A percentile compares a stretch with the other conserved stretches of the same genome.
Evolutionary conservation across 2,329 filamentous ascomycete genomes (phyloP).

Genomic region (Aotearoamyces nothofagi): DNA sequence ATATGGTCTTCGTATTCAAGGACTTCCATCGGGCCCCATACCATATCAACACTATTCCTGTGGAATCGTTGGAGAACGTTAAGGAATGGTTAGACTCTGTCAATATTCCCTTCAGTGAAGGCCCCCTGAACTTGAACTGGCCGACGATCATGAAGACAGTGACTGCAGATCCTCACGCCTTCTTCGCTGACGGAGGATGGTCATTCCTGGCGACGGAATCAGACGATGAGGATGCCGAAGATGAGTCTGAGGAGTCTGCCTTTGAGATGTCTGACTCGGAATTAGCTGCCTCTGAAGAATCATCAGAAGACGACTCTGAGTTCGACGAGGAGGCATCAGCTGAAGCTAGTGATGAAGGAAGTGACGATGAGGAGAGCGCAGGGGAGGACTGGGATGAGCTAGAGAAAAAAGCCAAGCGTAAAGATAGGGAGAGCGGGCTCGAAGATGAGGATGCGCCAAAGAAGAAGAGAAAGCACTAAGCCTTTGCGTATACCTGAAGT

Average conservation of each 20-base stretch:
- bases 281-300: constrained; percentile 55
- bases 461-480: constrained; percentile 49
- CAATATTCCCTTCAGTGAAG: constrained; percentile 87
- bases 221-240: constrained; percentile 64
- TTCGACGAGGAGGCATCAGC: constrained; percentile 82
- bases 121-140: constrained; percentile 96
- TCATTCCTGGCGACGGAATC: constrained; percentile 78
- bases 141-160: constrained; percentile 99
- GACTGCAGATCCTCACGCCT: constrained; percentile 80
- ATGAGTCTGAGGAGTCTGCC: constrained; percentile 78
- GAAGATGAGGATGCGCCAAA: constrained; percentile 66
- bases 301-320: constrained; percentile 77
- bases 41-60: constrained; percentile 96
- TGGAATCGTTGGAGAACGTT: constrained; percentile 85
- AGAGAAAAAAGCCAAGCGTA: constrained; percentile 79
- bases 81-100: constrained; percentile 97
- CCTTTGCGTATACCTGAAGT: neutral
- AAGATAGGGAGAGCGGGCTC: constrained; percentile 46
- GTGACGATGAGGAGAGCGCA: constrained; percentile 60
- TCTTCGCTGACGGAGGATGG: constrained; percentile 94
- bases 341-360: constrained; percentile 63
- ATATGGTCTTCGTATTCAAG: constrained; percentile 96
- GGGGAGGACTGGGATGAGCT: constrained; percentile 91
- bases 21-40: constrained; percentile 83
- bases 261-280: constrained; percentile 87